Conservation (phyloP, 2,329 filamentous ascomycete species). For the Akanthomyces muscarius region DNA sequence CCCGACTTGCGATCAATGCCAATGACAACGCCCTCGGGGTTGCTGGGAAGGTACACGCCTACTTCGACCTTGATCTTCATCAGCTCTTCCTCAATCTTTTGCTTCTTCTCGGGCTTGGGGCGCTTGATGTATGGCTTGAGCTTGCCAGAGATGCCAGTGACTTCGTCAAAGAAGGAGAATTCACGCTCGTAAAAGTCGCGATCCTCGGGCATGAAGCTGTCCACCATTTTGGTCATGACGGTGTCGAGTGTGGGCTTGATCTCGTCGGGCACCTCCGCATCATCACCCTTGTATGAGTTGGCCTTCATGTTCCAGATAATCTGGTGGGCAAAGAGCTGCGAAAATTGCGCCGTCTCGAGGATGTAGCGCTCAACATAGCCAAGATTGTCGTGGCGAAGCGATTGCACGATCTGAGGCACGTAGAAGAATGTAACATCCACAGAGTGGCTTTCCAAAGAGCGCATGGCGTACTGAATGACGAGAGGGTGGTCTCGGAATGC, state of each 20-base stretch:
- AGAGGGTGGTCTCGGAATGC: constrained; percentile 88
- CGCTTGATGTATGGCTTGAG: constrained; percentile 89
- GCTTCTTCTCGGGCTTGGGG: constrained; percentile 94
- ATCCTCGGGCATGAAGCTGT: constrained; percentile 75
- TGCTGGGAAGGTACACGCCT: constrained; percentile 93
- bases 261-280: constrained; percentile 80
- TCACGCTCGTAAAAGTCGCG: constrained; percentile 87
- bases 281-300: constrained; percentile 96
- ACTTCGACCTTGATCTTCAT: constrained; percentile 96
- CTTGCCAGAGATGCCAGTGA: constrained; percentile 92
- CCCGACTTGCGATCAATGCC: constrained; percentile 98
- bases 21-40: constrained; percentile 94
- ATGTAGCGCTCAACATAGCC: constrained; percentile 97
- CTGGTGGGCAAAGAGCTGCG: constrained; percentile 97
- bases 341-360: constrained; percentile 92
- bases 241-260: constrained; percentile 92
- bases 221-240: constrained; percentile 79
- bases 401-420: constrained; percentile 96
- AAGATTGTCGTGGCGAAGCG: constrained; percentile 83
- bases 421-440: constrained; percentile 99
- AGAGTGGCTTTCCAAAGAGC: constrained; percentile 86
- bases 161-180: constrained; percentile 97
- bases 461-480: constrained; percentile 94
- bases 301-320: constrained; percentile 99
- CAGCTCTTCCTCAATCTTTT: constrained; percentile 97